Evolutionary conservation across 805 yeast species (phyloP).

Genomic region (Candida glaebosa): DNA sequence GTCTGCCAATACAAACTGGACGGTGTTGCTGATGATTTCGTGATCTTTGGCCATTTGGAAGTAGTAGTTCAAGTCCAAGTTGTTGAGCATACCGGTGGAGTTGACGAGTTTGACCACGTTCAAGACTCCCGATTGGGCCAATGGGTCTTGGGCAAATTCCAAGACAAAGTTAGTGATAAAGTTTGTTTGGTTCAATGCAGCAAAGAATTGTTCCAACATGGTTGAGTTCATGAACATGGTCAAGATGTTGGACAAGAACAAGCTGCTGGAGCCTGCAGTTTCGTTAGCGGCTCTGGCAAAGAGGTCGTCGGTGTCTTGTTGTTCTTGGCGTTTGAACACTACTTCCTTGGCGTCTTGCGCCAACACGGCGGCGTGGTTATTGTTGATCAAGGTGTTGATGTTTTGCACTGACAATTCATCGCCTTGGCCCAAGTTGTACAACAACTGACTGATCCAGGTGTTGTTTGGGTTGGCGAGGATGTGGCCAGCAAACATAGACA

Average conservation of each 20-base stretch:
- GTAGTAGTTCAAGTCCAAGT: conserved; percentile 23
- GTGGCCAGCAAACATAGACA: conserved; percentile 26
- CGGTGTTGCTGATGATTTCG: conserved; percentile 17
- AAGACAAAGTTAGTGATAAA: conserved; percentile 25
- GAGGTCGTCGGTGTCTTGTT: not conserved
- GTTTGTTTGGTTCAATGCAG: conserved; percentile 29
- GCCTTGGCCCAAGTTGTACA: conserved; percentile 33
- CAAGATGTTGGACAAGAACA: not conserved
- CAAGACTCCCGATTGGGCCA: conserved; percentile 17
- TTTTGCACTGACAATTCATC: conserved; percentile 24
- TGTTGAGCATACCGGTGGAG: conserved; percentile 29
- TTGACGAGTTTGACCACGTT: conserved; percentile 21
- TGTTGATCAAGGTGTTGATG: conserved; percentile 23
- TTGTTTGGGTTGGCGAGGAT: conserved; percentile 18
- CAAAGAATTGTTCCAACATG: conserved; percentile 8
- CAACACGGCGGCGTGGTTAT: not conserved
- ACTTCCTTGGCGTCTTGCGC: not conserved
- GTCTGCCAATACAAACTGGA: conserved; percentile 24
- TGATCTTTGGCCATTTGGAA: conserved; percentile 21
- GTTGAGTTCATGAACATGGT: not conserved
- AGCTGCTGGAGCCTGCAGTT: not conserved
- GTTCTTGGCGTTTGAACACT: not conserved
- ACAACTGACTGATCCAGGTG: conserved; percentile 27
- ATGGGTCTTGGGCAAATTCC: conserved; percentile 18
- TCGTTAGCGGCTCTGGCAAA: not conserved